Evolutionary conservation across 495 filamentous ascomycete genomes (phyloP).

Genomic region (Podospora australis): DNA sequence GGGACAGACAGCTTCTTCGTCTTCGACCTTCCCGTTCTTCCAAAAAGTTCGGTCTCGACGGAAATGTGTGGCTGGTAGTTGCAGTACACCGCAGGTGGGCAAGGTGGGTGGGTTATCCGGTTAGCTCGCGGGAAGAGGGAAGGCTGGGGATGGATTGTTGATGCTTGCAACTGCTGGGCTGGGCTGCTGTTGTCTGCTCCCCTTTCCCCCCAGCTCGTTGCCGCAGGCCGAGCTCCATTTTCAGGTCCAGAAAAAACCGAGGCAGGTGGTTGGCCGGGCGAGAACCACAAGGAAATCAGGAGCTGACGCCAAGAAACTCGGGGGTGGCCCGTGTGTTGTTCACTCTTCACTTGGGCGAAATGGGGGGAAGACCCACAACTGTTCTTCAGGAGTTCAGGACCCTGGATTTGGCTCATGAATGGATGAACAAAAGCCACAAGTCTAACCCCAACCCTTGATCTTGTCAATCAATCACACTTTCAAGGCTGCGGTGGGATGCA

Average conservation of each 20-base stretch:
- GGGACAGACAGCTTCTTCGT: no score
- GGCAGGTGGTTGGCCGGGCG: slow-evolving; percentile 31
- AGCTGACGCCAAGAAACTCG: slow-evolving; percentile 18
- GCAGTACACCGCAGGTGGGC: neutral
- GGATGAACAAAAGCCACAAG: no score
- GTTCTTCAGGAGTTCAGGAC: no score
- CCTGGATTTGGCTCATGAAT: no score
- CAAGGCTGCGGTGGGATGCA: no score
- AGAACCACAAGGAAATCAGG: slow-evolving; percentile 7
- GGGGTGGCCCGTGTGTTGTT: neutral
- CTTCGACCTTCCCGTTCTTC: no score
- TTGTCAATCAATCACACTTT: no score
- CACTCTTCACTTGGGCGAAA: neutral
- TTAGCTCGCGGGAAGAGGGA: neutral
- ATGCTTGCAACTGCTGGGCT: slow-evolving; percentile 6
- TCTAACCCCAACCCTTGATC: no score
- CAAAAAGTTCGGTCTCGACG: no score
- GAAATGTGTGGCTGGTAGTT: slow-evolving; percentile 21
- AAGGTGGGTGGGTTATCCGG: neutral
- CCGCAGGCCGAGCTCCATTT: slow-evolving; percentile 25
- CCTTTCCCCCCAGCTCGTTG: slow-evolving; percentile 10
- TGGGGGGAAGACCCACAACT: no score
- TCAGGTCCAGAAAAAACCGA: slow-evolving; percentile 22
- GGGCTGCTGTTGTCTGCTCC: slow-evolving; percentile 6
- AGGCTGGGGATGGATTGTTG: slow-evolving; percentile 26